Percentiles rank a stretch among this genome's conserved stretches.
Evolutionary conservation across 441 rosid genomes (phyloP).

Genomic region (Populus hybrid): DNA sequence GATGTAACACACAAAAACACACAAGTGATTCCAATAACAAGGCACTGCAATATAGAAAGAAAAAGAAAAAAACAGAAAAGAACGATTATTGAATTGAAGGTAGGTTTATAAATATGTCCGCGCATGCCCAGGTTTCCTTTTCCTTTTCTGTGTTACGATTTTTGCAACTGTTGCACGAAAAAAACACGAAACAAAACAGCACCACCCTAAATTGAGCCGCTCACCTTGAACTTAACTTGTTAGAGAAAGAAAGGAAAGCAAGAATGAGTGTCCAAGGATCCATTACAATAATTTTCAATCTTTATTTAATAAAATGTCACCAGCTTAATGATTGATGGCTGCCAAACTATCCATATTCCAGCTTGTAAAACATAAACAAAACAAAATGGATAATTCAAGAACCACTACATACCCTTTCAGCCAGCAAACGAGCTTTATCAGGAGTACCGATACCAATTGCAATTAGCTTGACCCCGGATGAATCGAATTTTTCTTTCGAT

Average conservation of each 20-base stretch:
- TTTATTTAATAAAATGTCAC: no score
- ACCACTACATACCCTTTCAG: conserved; percentile 47
- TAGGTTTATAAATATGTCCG: no score
- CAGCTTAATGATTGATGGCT: neutral
- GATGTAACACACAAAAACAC: no score
- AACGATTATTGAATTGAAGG: no score
- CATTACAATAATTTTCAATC: neutral
- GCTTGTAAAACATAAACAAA: neutral
- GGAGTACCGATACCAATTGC: conserved; percentile 89
- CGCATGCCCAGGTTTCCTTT: no score
- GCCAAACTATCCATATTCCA: neutral
- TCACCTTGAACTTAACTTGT: no score
- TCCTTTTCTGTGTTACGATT: neutral
- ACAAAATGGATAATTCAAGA: neutral
- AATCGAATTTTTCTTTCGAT: conserved; percentile 59
- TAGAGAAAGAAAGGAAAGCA: no score
- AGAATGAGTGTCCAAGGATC: neutral
- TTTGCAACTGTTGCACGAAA: neutral
- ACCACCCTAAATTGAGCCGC: neutral
- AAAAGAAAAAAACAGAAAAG: no score
- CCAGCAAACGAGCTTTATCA: conserved; percentile 66
- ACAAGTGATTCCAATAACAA: no score
- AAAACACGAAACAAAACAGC: neutral
- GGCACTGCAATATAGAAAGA: no score
- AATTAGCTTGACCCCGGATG: conserved; percentile 73